Evolutionary conservation across 2,329 filamentous ascomycete species (phyloP).

Genomic region (Pseudocercospora eumusae): DNA sequence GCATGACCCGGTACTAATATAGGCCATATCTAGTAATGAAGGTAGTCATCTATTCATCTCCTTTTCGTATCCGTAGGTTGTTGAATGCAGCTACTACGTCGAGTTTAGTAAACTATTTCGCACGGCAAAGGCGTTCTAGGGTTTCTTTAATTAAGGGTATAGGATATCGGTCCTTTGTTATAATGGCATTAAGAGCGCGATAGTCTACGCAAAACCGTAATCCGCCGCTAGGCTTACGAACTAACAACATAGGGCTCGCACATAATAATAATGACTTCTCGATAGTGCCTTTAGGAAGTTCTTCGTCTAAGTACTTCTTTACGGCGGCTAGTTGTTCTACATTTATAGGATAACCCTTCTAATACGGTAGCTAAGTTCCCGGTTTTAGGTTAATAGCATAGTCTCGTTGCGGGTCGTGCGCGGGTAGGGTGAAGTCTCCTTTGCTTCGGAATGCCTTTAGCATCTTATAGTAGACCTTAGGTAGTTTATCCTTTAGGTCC

Average conservation of each 20-base stretch:
- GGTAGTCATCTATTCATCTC: not conserved
- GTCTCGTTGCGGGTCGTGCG: not conserved
- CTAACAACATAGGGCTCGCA: not conserved
- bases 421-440: too few relatives aligned
- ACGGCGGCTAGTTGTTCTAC: not conserved
- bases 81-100: not conserved
- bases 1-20: not conserved
- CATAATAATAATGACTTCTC: not conserved
- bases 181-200: not conserved
- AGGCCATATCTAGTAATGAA: not conserved
- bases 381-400: not conserved
- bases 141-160: not conserved
- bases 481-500: too few relatives aligned
- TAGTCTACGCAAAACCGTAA: not conserved
- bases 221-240: not conserved
- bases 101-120: not conserved
- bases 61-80: not conserved
- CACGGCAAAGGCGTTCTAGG: not conserved
- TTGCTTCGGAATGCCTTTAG: too few relatives aligned
- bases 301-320: not conserved
- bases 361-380: not conserved
- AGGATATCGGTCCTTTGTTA: not conserved
- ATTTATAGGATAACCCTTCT: not conserved
- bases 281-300: not conserved
- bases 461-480: too few relatives aligned